Evolutionary conservation across 2,329 filamentous ascomycete genomes (phyloP), one percentile per base, ranked within the genome.

Genomic region (Neonectria punicea): DNA sequence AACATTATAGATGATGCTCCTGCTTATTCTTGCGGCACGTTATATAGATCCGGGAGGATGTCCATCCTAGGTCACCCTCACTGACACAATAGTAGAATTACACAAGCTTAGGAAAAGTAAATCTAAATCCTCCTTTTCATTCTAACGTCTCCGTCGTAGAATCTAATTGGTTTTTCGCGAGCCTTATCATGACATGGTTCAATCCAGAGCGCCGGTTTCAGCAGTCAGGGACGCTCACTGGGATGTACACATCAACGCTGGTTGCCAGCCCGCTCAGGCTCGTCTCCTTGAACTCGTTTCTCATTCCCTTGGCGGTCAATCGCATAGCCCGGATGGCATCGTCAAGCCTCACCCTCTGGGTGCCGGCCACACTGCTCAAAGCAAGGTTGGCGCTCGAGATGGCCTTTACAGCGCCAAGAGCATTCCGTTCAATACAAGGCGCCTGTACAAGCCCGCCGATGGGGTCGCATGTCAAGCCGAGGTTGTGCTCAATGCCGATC

Each of bases 231-330:
- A 85, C 83, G 65, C 83, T 85, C 54, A 85, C 83, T 5, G 83
- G 83, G 46, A 85, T 85, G 63, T 85, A 77, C 22, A 85, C 72
- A 9, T 83, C 81, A 61, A 85, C 83, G 63, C 83, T 85, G 2
- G 82, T 85, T n/a, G 83, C 83, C 63, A 85, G 67, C 3, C 83
- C 83, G 53, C 83, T 85, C 28, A 85, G 71, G 65, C 83, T 85
- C 4, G 83, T 85, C 75, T 85, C 83, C 76, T 85, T 85, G 73
- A 85, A 85, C 74, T 85, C 83, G 39, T 85, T 85, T 34, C 83
- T 76, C 83, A 85, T 85, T 1, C 83, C 83, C 73, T 83, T 79
- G 4, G 83, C 83, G 0, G 83, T 85, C 14, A 85, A 66, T 0
- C 83, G 76, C 83, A 85, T 85, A 7, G 83, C 83, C 5, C 81